phyloP scores from a whole-genome alignment of 208 protist species.

The Acanthamoeba triangularis region DNA sequence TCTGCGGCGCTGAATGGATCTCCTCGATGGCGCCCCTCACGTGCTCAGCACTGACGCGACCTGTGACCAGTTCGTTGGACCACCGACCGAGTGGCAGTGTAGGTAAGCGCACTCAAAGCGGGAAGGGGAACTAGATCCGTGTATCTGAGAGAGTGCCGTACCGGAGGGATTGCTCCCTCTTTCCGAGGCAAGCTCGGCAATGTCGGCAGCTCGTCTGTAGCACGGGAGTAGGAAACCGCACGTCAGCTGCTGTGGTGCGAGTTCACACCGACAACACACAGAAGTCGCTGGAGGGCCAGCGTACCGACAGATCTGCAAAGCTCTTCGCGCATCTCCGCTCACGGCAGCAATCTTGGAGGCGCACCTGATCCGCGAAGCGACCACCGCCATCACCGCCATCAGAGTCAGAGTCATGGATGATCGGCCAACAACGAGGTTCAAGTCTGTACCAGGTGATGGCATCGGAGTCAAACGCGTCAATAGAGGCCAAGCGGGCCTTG shows the following conservation, averaged over 20 bases:
- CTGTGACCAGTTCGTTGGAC: neutral
- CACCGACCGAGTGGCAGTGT: neutral
- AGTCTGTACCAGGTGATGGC: slow-evolving; percentile 52
- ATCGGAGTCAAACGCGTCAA: slow-evolving; percentile 84
- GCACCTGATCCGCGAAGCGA: slow-evolving; percentile 13
- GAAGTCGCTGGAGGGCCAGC: no score
- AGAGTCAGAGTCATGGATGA: slow-evolving; percentile 75
- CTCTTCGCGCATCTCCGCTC: slow-evolving; percentile 88
- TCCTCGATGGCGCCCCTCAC: slow-evolving; percentile 70
- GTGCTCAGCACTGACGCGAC: slow-evolving; percentile 49
- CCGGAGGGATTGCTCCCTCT: neutral
- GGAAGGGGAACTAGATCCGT: neutral
- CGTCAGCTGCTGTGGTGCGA: neutral
- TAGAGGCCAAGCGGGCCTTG: slow-evolving; percentile 70
- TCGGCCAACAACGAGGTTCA: neutral
- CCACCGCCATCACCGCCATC: no score
- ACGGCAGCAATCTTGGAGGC: slow-evolving; percentile 84
- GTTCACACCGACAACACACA: no score
- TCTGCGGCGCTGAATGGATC: slow-evolving; percentile 49
- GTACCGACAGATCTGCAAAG: slow-evolving; percentile 88
- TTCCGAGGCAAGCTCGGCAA: slow-evolving; percentile 69
- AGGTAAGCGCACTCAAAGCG: neutral
- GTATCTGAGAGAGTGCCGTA: neutral
- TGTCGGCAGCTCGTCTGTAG: slow-evolving; percentile 77
- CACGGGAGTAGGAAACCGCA: neutral